Conservation (phyloP, 139 green algal genomes). For the Auxenochlorella protothecoides region DNA sequence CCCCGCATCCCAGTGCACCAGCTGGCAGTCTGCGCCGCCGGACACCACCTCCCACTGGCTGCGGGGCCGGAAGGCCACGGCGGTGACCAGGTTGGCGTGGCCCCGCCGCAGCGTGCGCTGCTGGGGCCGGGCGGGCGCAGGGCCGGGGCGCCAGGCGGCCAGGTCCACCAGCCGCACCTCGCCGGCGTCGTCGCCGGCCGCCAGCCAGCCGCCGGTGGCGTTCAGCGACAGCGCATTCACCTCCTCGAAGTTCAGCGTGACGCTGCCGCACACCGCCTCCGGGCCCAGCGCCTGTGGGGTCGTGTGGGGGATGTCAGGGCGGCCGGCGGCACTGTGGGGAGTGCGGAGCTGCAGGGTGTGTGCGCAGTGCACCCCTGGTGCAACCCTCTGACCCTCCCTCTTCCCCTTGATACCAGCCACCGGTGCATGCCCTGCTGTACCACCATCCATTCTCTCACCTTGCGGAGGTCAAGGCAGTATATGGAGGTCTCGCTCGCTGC, state of each 20-base stretch:
- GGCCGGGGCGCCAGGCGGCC: background rate
- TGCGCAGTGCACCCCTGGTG: too few relatives aligned
- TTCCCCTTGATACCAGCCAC: too few relatives aligned
- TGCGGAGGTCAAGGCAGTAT: conserved; percentile 16
- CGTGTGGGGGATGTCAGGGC: too few relatives aligned
- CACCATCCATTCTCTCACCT: conserved; percentile 1
- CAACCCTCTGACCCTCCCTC: too few relatives aligned
- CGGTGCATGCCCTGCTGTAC: background rate
- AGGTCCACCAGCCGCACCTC: conserved; percentile 39
- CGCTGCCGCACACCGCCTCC: too few relatives aligned
- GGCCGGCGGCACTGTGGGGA: too few relatives aligned
- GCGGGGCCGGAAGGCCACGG: conserved; percentile 39
- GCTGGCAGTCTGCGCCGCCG: conserved; percentile 42
- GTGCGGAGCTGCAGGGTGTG: too few relatives aligned
- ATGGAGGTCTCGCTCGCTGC: conserved; percentile 1
- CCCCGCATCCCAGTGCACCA: conserved; percentile 41
- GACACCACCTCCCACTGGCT: conserved; percentile 49
- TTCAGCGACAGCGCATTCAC: conserved; percentile 7
- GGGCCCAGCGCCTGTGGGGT: too few relatives aligned
- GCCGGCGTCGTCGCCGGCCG: conserved; percentile 41
- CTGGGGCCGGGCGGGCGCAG: background rate
- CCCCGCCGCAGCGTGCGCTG: conserved; percentile 23
- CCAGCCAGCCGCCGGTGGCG: conserved; percentile 24
- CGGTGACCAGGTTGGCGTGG: conserved; percentile 44
- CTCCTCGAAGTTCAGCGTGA: too few relatives aligned